These are phyloP conservation scores for Fusarium sp. DNA, from an alignment of 2,329 filamentous ascomycete species.

Conservation along the genomic window DNA sequence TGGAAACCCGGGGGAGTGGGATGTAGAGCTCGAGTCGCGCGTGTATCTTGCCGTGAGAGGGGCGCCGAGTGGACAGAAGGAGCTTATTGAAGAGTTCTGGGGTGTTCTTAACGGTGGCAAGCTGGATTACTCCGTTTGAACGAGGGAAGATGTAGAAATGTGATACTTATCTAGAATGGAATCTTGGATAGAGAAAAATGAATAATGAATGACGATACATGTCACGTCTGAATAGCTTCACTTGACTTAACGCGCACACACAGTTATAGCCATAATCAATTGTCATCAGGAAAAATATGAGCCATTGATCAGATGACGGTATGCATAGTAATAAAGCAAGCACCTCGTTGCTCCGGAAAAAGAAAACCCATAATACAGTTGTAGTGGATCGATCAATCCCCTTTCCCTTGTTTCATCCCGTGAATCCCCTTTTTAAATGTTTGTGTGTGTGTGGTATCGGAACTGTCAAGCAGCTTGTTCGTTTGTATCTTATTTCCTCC, in stretches of 20 bases:
- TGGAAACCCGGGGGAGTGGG: constrained; percentile 77
- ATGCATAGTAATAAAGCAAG: constrained; percentile 27
- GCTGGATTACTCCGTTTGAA: constrained; percentile 56
- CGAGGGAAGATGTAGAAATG: not conserved
- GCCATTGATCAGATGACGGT: constrained; percentile 25
- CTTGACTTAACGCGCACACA: not conserved
- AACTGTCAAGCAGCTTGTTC: constrained; percentile 3
- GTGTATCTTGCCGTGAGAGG: constrained; percentile 70
- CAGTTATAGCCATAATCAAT: constrained; percentile 15
- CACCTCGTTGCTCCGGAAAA: constrained; percentile 31
- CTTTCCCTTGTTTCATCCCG: constrained; percentile 4
- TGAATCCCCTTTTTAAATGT: constrained; percentile 22
- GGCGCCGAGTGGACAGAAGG: constrained; percentile 65
- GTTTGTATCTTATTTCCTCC: constrained; percentile 7
- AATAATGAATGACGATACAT: not conserved
- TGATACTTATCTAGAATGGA: not conserved
- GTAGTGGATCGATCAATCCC: constrained; percentile 24
- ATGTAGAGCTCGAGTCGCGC: constrained; percentile 64
- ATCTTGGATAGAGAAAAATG: constrained; percentile 13
- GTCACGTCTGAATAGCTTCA: constrained; percentile 5
- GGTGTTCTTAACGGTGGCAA: constrained; percentile 61
- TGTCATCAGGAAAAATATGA: constrained; percentile 27
- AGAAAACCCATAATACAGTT: constrained; percentile 41
- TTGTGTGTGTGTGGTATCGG: constrained; percentile 34
- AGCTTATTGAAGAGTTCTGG: constrained; percentile 72